Conservation (phyloP, 75 land plant species). For the Picea sitchensis region DNA sequence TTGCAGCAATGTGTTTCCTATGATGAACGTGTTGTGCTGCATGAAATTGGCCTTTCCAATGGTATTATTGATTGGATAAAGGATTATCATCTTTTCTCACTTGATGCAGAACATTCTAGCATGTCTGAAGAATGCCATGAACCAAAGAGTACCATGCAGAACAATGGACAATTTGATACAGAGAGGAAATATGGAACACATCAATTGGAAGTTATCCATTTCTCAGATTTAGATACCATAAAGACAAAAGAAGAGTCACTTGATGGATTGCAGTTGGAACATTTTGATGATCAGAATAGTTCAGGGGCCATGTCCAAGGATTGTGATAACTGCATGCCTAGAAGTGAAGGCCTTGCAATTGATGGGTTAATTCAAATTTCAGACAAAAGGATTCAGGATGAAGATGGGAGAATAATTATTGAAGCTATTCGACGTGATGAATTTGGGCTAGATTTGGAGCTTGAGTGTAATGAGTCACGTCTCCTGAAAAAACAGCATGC, state of each 20-base stretch:
- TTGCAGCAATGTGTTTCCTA: constrained; percentile 37
- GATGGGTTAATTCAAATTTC: no score
- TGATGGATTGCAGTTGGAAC: neutral
- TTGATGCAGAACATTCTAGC: constrained; percentile 1
- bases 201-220: neutral
- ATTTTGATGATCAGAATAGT: neutral
- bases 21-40: constrained; percentile 58
- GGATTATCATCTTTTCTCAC: constrained; percentile 44
- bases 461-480: constrained; percentile 34
- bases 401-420: constrained; percentile 49
- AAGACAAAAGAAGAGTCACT: neutral
- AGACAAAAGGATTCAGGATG: neutral
- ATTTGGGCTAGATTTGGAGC: constrained; percentile 71
- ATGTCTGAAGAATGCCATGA: neutral
- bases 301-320: neutral
- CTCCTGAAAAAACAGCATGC: constrained; percentile 92
- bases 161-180: neutral
- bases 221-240: neutral
- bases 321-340: neutral
- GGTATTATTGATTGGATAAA: constrained; percentile 79
- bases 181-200: neutral
- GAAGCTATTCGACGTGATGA: constrained; percentile 81
- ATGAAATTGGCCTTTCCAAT: constrained; percentile 68
- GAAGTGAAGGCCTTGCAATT: neutral
- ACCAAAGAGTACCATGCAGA: neutral